phyloP scores from a whole-genome alignment of 352 stramenopile genomes.

The Albugo candida region DNA sequence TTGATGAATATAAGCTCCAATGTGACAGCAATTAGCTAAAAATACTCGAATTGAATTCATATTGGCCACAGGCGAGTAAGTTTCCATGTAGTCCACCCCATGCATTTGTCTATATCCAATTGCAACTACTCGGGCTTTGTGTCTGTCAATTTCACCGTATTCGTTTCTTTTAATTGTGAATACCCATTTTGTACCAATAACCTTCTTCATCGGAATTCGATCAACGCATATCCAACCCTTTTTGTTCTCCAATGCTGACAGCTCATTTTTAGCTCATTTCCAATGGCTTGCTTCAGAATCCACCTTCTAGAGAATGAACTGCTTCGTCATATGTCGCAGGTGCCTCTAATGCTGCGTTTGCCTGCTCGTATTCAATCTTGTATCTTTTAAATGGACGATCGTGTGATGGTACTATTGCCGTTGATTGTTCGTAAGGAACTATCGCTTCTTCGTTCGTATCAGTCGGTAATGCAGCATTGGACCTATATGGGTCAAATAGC shows the following conservation, averaged over 20 bases:
- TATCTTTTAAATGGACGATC: too few species aligned
- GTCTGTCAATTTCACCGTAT: too few species aligned
- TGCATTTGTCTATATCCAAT: slow-evolving; percentile 3
- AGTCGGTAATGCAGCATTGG: background rate
- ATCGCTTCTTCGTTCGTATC: background rate
- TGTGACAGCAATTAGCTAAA: background rate
- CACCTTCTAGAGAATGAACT: too few species aligned
- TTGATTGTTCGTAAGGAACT: background rate
- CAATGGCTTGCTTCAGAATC: slow-evolving; percentile 4
- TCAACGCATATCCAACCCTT: slow-evolving; percentile 9
- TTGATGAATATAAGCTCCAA: slow-evolving; percentile 1
- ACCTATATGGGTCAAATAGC: too few species aligned
- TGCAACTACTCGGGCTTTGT: slow-evolving; percentile 6
- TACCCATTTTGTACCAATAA: too few species aligned
- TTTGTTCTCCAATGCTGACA: slow-evolving; percentile 2
- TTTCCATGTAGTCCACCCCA: slow-evolving; percentile 5
- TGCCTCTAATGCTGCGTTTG: too few species aligned
- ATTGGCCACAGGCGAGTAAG: slow-evolving; percentile 5
- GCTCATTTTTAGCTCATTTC: slow-evolving; percentile 6
- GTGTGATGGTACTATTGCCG: slow-evolving; percentile 4
- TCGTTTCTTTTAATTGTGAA: too few species aligned
- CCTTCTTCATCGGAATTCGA: too few species aligned
- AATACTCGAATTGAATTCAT: slow-evolving; percentile 6
- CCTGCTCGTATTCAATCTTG: too few species aligned
- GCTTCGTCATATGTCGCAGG: too few species aligned